Conservation (phyloP, 2,329 filamentous ascomycete genomes). For the Dactylellina drechsleri region DNA sequence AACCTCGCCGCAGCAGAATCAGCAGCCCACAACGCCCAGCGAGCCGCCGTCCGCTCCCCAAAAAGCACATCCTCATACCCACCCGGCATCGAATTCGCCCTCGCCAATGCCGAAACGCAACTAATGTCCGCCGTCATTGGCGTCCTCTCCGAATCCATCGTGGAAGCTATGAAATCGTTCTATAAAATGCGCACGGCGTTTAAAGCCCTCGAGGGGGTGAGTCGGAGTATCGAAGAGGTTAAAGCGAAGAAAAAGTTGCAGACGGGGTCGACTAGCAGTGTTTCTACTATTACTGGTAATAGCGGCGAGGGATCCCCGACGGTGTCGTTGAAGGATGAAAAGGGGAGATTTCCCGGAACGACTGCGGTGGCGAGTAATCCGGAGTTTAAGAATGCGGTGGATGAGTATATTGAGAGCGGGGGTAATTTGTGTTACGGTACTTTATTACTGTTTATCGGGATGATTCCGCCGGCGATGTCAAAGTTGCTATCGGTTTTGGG, state of each 20-base stretch:
- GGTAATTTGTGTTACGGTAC: conserved; percentile 90
- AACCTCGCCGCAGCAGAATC: conserved; percentile 79
- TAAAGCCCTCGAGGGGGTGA: conserved; percentile 79
- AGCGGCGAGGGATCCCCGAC: conserved; percentile 51
- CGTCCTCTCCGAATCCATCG: conserved; percentile 90
- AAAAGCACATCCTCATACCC: conserved; percentile 76
- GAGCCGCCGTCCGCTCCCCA: conserved; percentile 75
- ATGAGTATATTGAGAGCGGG: conserved; percentile 89
- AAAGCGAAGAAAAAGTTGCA: conserved; percentile 34
- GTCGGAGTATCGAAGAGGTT: conserved; percentile 39
- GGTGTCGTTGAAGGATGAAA: conserved; percentile 56
- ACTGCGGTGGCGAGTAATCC: conserved; percentile 15
- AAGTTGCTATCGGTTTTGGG: conserved; percentile 87
- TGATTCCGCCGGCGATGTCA: conserved; percentile 91
- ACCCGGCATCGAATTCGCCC: conserved; percentile 83
- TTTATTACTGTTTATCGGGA: conserved; percentile 84
- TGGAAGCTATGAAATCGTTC: conserved; percentile 89
- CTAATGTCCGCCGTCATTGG: conserved; percentile 70
- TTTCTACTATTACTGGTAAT: background rate
- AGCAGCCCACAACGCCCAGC: conserved; percentile 78
- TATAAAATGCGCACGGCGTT: conserved; percentile 93
- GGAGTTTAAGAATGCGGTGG: conserved; percentile 63
- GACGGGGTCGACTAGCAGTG: background rate
- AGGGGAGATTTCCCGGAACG: conserved; percentile 55
- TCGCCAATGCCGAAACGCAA: conserved; percentile 85